Evolutionary conservation across 2,329 filamentous ascomycete species (phyloP).

Genomic region (Pseudogymnoascus sp.): DNA sequence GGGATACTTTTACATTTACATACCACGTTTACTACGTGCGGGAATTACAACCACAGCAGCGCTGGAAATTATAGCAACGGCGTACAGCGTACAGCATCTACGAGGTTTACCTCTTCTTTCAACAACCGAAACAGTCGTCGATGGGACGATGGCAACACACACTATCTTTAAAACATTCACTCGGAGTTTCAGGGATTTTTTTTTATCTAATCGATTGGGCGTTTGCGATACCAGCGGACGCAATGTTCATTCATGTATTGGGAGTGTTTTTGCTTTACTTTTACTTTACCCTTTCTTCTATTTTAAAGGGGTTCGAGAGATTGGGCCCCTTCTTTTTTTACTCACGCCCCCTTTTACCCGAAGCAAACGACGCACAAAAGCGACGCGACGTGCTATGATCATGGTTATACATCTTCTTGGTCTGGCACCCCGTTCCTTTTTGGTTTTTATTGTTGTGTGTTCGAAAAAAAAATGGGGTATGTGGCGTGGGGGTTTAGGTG

Average conservation of each 20-base stretch:
- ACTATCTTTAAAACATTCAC: background rate
- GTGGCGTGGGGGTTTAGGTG: background rate
- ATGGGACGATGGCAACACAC: background rate
- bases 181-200: background rate
- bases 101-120: background rate
- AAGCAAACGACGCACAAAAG: background rate
- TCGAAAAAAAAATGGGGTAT: background rate
- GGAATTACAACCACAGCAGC: background rate
- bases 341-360: background rate
- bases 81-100: background rate
- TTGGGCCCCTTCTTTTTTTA: background rate
- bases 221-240: too few relatives aligned
- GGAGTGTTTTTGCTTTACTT: background rate
- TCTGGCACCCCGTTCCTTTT: background rate
- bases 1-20: background rate
- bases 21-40: background rate
- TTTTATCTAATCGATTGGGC: background rate
- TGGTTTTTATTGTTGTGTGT: background rate
- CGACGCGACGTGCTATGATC: background rate
- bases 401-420: background rate
- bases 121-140: too few relatives aligned
- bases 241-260: too few relatives aligned
- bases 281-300: background rate
- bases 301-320: background rate
- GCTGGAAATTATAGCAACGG: background rate